These are phyloP conservation scores for Luffa acutangula DNA, from an alignment of 306 rosid species.

Conservation along the genomic window DNA sequence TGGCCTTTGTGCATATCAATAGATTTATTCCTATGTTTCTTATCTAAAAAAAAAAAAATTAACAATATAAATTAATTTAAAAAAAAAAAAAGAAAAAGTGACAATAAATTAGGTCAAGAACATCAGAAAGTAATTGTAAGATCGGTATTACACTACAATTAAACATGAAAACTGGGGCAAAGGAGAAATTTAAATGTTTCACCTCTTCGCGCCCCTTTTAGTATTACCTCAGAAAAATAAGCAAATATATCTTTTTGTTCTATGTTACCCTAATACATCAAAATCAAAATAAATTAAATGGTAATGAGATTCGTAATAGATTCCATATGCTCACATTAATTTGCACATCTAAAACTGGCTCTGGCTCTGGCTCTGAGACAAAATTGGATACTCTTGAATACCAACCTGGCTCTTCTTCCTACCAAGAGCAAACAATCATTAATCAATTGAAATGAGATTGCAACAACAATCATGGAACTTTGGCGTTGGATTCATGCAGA, in stretches of 20 bases:
- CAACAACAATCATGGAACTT: constrained; percentile 1
- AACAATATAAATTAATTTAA: no score
- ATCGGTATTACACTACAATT: not conserved
- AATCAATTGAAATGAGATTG: constrained; percentile 17
- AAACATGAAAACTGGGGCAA: not conserved
- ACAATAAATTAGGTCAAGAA: not conserved
- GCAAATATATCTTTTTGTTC: not conserved
- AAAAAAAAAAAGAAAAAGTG: not conserved
- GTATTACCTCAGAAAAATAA: not conserved
- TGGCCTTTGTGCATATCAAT: no score
- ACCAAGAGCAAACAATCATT: constrained; percentile 13
- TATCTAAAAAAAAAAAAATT: no score
- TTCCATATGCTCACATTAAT: constrained; percentile 59
- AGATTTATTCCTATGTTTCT: no score
- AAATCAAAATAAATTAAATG: not conserved
- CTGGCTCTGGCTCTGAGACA: constrained; percentile 46
- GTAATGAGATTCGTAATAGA: not conserved
- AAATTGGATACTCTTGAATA: constrained; percentile 81
- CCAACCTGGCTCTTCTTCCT: constrained; percentile 99
- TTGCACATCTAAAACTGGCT: constrained; percentile 71
- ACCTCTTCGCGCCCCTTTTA: not conserved
- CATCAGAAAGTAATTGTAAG: not conserved
- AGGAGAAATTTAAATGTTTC: not conserved
- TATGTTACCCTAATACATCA: not conserved
- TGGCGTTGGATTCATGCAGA: constrained; percentile 11